These are phyloP conservation scores for Aphanomyces cochlioides DNA, from an alignment of 352 stramenopile genomes.

Conservation along the genomic window DNA sequence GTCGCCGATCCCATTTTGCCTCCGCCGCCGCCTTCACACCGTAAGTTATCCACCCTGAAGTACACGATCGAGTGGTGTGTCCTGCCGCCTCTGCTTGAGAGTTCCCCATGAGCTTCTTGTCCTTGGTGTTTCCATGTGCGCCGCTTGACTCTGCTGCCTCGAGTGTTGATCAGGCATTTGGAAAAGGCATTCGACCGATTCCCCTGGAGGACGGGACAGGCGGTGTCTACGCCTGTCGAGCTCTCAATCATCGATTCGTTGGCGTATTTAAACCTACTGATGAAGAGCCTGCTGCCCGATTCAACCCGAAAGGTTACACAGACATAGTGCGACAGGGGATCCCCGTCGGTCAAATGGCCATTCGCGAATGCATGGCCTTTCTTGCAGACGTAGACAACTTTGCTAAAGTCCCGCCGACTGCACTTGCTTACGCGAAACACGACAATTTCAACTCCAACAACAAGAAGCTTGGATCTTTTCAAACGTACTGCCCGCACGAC, in stretches of 20 bases:
- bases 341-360: constrained; percentile 40
- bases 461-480: constrained; percentile 49
- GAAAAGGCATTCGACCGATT: background rate
- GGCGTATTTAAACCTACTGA: constrained; percentile 64
- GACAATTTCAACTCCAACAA: constrained; percentile 36
- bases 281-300: constrained; percentile 57
- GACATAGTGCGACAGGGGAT: constrained; percentile 45
- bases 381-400: constrained; percentile 43
- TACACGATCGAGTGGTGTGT: background rate
- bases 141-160: background rate
- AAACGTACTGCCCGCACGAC: constrained; percentile 60
- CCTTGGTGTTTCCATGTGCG: constrained; percentile 9
- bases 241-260: constrained; percentile 41
- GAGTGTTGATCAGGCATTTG: constrained; percentile 2
- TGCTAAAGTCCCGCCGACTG: constrained; percentile 49
- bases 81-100: background rate
- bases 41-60: background rate
- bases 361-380: constrained; percentile 56
- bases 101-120: constrained; percentile 11
- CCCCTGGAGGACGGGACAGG: constrained; percentile 46
- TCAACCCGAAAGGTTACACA: constrained; percentile 50
- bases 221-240: constrained; percentile 59
- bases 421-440: constrained; percentile 41
- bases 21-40: background rate
- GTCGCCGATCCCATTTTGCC: background rate